phyloP scores from a whole-genome alignment of 768 basidiomycete genomes.

The Russula ochroleuca region DNA sequence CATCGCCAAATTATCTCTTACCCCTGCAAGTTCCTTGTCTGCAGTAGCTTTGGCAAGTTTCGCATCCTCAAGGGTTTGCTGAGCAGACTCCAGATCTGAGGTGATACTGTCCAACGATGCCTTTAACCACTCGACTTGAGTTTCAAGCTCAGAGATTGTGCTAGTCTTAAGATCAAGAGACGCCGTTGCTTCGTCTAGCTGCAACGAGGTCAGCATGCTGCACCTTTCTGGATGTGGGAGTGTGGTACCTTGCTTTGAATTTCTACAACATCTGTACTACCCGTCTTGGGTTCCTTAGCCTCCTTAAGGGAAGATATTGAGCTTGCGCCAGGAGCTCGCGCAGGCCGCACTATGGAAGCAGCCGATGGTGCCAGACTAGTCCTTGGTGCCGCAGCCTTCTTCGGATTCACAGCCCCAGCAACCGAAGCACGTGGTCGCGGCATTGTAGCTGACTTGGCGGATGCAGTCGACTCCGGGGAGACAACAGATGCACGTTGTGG shows the following conservation, averaged over 20 bases:
- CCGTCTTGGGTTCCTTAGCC: conserved; percentile 61
- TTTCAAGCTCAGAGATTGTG: conserved; percentile 50
- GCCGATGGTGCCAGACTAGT: conserved; percentile 34
- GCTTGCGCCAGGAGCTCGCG: conserved; percentile 43
- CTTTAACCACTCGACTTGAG: conserved; percentile 47
- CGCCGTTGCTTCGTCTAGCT: conserved; percentile 62
- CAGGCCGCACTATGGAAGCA: conserved; percentile 36
- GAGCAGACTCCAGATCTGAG: conserved; percentile 48
- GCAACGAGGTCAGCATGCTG: conserved; percentile 13
- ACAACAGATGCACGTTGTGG: conserved; percentile 46
- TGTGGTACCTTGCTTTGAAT: conserved; percentile 54
- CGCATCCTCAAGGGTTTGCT: conserved; percentile 42
- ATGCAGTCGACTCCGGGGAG: conserved; percentile 49
- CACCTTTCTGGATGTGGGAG: conserved; percentile 1
- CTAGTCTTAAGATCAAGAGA: conserved; percentile 51
- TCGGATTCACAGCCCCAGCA: conserved; percentile 57
- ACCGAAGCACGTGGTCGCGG: conserved; percentile 62
- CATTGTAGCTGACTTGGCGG: conserved; percentile 32
- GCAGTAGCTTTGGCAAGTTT: conserved; percentile 46
- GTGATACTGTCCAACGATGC: conserved; percentile 45
- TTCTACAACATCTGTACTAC: conserved; percentile 52
- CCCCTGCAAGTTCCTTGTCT: conserved; percentile 46
- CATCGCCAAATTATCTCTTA: conserved; percentile 41
- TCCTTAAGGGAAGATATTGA: conserved; percentile 77
- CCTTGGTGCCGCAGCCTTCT: conserved; percentile 32